Percentiles rank a stretch among this genome's conserved stretches.
Evolutionary conservation across 352 stramenopile genomes (phyloP).

Genomic region (Pythium coloratum): DNA sequence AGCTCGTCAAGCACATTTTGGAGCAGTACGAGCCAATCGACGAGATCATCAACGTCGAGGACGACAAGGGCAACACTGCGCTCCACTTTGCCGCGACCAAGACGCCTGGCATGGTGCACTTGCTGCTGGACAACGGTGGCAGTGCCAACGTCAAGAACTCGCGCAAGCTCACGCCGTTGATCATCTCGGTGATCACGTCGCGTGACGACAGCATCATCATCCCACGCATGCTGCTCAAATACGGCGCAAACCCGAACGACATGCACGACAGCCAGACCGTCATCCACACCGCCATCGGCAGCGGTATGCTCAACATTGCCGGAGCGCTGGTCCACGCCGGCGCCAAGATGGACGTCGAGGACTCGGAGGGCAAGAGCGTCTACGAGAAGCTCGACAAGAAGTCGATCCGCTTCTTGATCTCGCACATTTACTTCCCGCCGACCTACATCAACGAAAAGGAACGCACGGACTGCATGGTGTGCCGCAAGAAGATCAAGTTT

Average conservation of each 20-base stretch:
- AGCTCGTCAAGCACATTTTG: constrained; percentile 79
- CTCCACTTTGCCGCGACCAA: constrained; percentile 88
- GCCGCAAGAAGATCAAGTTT: constrained; percentile 87
- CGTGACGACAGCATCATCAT: constrained; percentile 83
- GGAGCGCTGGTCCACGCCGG: constrained; percentile 77
- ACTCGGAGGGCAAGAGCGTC: constrained; percentile 79
- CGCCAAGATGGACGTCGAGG: constrained; percentile 87
- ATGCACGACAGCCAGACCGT: constrained; percentile 88
- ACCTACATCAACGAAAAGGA: constrained; percentile 89
- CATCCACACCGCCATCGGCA: constrained; percentile 82
- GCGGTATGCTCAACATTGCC: constrained; percentile 65
- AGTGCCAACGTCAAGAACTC: constrained; percentile 88
- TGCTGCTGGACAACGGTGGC: constrained; percentile 73
- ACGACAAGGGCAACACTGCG: constrained; percentile 88
- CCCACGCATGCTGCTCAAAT: constrained; percentile 87
- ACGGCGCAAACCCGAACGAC: constrained; percentile 85
- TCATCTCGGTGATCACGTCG: constrained; percentile 88
- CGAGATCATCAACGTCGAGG: constrained; percentile 81
- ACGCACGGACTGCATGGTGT: constrained; percentile 81
- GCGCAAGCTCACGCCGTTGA: constrained; percentile 81
- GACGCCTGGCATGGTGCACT: constrained; percentile 78
- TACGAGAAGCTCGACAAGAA: constrained; percentile 84
- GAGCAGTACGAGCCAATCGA: constrained; percentile 80
- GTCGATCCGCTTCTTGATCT: constrained; percentile 67
- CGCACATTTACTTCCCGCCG: constrained; percentile 86